Base-by-base conservation (phyloP, 2,329 filamentous ascomycete species). In the Sarocladium oryzae region DNA sequence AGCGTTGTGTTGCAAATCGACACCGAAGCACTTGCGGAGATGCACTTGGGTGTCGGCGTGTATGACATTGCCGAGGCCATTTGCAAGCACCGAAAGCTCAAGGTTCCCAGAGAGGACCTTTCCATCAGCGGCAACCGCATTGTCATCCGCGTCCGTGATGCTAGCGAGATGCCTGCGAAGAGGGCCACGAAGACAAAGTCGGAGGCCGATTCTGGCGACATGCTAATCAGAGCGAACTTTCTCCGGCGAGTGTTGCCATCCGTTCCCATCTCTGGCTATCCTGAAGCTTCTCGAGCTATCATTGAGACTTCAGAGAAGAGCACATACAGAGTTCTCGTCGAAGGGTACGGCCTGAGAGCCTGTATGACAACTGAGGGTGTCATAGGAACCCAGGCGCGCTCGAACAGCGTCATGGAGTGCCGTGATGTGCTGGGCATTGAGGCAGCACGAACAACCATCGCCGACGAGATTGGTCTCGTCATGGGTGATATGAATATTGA, bases 401-500 rank as follows among this genome's bases (percentile, higher is more conserved):
- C 86, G 55, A 99, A 99, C 73, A 89, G 85, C 62, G 84, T 99
- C 58, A 89, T 96, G 80, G 93, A 99, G 70, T 86, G 85, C 60
- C 78, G 82, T 32, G 84, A 93, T 21, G 85, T 97, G 0, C 81
- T 99, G 3, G 93, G 93, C 48, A 96, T 99, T 60, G 93, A 99
- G 73, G 93, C 93, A 1, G 93, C 93, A 2, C 84, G 92, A 54
- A 81, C 79, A 3, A 95, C 91, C 6, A 97, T 99, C 62, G 88
- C 93, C 48, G 75, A 80, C 41, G 93, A 99, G 72, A 97, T 99
- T 61, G 79, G 78, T 50, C 77, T 79, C 50, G 93, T 97, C 63
- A 99, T 97, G 91, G 82, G 82, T 32, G 84, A 86, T 65, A 96
- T 99, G 90, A 84, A 82, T 67, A 97, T 99, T 61, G 93, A 99